A percentile compares a stretch with the other conserved stretches of the same genome.
Evolutionary conservation across 805 yeast genomes (phyloP).

Genomic region (Wickerhamomyces strasburgensis): DNA sequence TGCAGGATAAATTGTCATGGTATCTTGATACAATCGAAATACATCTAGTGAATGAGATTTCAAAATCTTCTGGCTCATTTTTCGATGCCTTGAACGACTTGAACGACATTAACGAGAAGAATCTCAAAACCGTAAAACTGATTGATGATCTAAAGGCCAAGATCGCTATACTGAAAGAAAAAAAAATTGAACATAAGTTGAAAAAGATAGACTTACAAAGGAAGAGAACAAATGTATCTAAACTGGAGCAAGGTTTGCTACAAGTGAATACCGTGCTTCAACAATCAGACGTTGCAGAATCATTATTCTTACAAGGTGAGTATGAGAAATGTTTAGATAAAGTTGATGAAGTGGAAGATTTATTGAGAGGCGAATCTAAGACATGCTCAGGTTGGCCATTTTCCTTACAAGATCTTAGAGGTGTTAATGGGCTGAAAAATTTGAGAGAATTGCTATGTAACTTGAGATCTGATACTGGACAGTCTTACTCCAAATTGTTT

Average conservation of each 20-base stretch:
- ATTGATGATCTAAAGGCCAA: slow-evolving; percentile 42
- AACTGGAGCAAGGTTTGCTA: slow-evolving; percentile 55
- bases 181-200: slow-evolving; percentile 47
- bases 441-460: slow-evolving; percentile 49
- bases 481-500: slow-evolving; percentile 57
- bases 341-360: slow-evolving; percentile 49
- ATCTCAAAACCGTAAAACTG: slow-evolving; percentile 44
- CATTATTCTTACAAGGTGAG: slow-evolving; percentile 38
- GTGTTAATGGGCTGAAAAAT: slow-evolving; percentile 28
- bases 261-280: slow-evolving; percentile 41
- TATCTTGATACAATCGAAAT: slow-evolving; percentile 84
- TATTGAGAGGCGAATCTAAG: slow-evolving; percentile 49
- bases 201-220: slow-evolving; percentile 44
- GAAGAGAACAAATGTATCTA: slow-evolving; percentile 54
- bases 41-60: slow-evolving; percentile 74
- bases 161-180: slow-evolving; percentile 41
- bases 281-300: slow-evolving; percentile 46
- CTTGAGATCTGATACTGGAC: slow-evolving; percentile 63
- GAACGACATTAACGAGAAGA: slow-evolving; percentile 52
- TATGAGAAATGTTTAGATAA: slow-evolving; percentile 52
- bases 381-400: slow-evolving; percentile 38
- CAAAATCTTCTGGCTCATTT: slow-evolving; percentile 78
- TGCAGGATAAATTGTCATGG: slow-evolving; percentile 76
- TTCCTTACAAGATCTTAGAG: slow-evolving; percentile 26
- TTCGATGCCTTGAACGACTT: slow-evolving; percentile 81